Percentiles rank a stretch among this genome's conserved stretches.
Conservation (phyloP, 208 protist genomes). For the Trypanosoma melophagium region DNA sequence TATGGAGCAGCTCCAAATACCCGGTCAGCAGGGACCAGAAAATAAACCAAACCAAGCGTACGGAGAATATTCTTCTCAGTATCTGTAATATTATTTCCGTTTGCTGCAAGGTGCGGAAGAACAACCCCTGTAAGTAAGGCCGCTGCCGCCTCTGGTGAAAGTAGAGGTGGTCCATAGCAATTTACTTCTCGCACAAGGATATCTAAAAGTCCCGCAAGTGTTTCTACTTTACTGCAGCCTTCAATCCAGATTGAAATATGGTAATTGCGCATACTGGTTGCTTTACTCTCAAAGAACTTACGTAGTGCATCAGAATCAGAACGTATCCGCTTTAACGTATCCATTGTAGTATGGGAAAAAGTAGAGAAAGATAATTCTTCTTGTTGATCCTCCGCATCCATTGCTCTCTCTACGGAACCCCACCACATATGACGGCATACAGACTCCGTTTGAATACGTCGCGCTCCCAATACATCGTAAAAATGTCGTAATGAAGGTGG, state of each 20-base stretch:
- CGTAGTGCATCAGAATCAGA: constrained; percentile 4
- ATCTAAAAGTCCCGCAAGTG: constrained; percentile 25
- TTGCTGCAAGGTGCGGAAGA: constrained; percentile 12
- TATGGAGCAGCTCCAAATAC: constrained; percentile 36
- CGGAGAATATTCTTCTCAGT: background rate
- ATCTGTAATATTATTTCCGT: background rate
- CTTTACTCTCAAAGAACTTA: constrained; percentile 21
- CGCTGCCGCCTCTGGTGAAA: constrained; percentile 54
- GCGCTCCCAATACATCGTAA: constrained; percentile 17
- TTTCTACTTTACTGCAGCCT: constrained; percentile 34
- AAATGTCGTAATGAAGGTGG: constrained; percentile 23
- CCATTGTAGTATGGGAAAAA: constrained; percentile 1
- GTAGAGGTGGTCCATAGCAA: constrained; percentile 34
- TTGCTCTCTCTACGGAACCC: constrained; percentile 5
- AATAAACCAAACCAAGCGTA: constrained; percentile 28
- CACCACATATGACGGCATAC: constrained; percentile 25
- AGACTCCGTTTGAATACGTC: constrained; percentile 9
- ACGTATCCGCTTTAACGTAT: background rate
- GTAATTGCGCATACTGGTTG: constrained; percentile 50
- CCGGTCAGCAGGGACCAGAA: constrained; percentile 40
- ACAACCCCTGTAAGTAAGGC: constrained; percentile 51
- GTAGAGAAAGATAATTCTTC: constrained; percentile 1
- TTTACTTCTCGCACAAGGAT: constrained; percentile 24
- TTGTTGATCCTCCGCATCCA: background rate
- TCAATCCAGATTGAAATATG: constrained; percentile 68